phyloP scores from a whole-genome alignment of 139 green algal genomes.

The Chlamydomonas asymmetrica region DNA sequence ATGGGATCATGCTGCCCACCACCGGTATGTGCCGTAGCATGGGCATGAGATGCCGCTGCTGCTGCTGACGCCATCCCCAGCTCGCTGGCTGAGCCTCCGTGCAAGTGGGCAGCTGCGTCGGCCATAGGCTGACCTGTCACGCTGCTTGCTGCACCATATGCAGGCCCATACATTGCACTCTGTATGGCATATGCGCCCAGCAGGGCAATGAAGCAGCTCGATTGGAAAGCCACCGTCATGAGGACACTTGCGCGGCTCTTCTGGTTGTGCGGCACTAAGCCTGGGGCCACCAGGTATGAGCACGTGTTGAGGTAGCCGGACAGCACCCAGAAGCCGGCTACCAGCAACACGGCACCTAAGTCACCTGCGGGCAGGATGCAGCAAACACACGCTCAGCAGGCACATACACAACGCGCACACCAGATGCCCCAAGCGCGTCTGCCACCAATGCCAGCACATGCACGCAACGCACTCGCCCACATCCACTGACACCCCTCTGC shows the following conservation, averaged over 20 bases:
- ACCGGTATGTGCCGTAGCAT: no score
- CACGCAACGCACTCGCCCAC: no score
- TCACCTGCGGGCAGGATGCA: slow-evolving; percentile 29
- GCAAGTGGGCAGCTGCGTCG: no score
- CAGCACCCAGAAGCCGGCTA: slow-evolving; percentile 60
- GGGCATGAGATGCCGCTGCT: no score
- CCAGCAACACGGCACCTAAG: slow-evolving; percentile 12
- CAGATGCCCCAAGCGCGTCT: no score
- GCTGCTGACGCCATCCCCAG: no score
- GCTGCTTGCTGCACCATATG: no score
- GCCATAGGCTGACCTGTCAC: no score
- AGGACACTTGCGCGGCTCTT: slow-evolving; percentile 58
- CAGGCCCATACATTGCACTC: slow-evolving; percentile 1
- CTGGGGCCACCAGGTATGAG: slow-evolving; percentile 68
- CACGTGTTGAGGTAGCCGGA: slow-evolving; percentile 74
- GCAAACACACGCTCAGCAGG: not conserved
- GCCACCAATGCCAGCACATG: no score
- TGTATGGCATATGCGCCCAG: slow-evolving; percentile 47
- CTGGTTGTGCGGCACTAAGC: slow-evolving; percentile 41
- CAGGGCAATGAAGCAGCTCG: slow-evolving; percentile 61
- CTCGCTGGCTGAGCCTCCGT: no score
- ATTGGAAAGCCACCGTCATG: slow-evolving; percentile 74
- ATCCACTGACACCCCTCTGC: no score
- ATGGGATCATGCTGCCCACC: no score
- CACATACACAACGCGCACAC: not conserved